phyloP scores from a whole-genome alignment of 2,329 filamentous ascomycete genomes.

The Myriangium duriaei region DNA sequence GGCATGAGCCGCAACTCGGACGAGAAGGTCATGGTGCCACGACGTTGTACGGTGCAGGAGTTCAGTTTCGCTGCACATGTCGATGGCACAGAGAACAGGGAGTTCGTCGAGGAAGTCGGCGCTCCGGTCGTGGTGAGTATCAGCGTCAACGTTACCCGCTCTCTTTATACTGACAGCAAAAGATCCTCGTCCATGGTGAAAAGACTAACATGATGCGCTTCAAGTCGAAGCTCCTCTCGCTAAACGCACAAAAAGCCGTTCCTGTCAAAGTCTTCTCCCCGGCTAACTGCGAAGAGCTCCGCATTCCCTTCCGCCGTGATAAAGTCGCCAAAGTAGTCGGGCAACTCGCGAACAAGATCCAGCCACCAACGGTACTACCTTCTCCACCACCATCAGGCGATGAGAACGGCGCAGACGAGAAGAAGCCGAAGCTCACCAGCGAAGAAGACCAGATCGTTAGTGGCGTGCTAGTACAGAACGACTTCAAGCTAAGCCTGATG shows the following conservation, averaged over 20 bases:
- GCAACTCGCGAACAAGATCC: constrained; percentile 64
- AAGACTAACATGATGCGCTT: constrained; percentile 97
- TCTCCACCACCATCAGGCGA: constrained; percentile 29
- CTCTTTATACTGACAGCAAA: constrained; percentile 6
- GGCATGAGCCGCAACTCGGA: constrained; percentile 54
- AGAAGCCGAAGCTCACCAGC: constrained; percentile 22
- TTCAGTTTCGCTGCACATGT: constrained; percentile 95
- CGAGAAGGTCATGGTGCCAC: constrained; percentile 84
- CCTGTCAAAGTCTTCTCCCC: constrained; percentile 91
- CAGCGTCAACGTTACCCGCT: constrained; percentile 1
- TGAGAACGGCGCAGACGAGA: constrained; percentile 25
- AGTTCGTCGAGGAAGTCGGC: constrained; percentile 89
- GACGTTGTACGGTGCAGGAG: constrained; percentile 85
- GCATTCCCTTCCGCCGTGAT: constrained; percentile 89
- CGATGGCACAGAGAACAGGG: constrained; percentile 86
- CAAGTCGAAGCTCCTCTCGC: constrained; percentile 85
- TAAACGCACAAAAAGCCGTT: constrained; percentile 66
- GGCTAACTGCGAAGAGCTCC: constrained; percentile 85
- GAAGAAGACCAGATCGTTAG: constrained; percentile 57
- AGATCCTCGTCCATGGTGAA: constrained; percentile 95
- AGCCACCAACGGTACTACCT: constrained; percentile 43
- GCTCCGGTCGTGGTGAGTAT: constrained; percentile 79
- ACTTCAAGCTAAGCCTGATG: constrained; percentile 96
- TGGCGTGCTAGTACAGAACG: constrained; percentile 90
- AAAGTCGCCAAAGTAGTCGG: constrained; percentile 95